phyloP scores from a whole-genome alignment of 306 rosid species.

The Prosopis cineraria region DNA sequence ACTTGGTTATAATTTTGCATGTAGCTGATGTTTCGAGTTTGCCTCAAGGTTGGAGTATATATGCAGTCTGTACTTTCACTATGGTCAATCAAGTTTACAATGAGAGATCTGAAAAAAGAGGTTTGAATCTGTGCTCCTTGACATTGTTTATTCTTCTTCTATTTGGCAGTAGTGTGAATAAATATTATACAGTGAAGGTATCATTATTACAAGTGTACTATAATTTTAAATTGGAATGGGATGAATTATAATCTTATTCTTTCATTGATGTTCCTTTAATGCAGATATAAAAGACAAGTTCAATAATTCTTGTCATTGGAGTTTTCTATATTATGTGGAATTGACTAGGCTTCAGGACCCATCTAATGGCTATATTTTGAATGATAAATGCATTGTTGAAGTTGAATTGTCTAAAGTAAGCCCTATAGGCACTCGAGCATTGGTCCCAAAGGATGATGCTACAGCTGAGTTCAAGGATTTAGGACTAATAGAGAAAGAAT shows the following conservation, averaged over 20 bases:
- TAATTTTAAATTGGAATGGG: too few relatives aligned
- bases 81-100: background rate
- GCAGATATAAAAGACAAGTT: background rate
- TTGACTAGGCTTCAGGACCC: background rate
- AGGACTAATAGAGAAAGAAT: background rate
- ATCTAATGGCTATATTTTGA: background rate
- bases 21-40: background rate
- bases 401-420: background rate
- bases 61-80: background rate
- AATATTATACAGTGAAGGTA: too few relatives aligned
- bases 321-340: background rate
- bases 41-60: too few relatives aligned
- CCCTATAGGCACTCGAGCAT: background rate
- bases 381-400: background rate
- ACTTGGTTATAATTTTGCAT: background rate
- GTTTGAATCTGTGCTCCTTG: background rate
- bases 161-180: too few relatives aligned
- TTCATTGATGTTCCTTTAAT: too few relatives aligned
- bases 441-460: background rate
- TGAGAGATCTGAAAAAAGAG: background rate
- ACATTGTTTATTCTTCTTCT: too few relatives aligned
- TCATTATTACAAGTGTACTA: too few relatives aligned
- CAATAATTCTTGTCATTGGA: rapidly evolving
- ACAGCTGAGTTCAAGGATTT: background rate
- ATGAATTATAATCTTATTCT: too few relatives aligned